phyloP scores from a whole-genome alignment of 768 basidiomycete genomes.

The Strobilomyces echinocephalus region DNA sequence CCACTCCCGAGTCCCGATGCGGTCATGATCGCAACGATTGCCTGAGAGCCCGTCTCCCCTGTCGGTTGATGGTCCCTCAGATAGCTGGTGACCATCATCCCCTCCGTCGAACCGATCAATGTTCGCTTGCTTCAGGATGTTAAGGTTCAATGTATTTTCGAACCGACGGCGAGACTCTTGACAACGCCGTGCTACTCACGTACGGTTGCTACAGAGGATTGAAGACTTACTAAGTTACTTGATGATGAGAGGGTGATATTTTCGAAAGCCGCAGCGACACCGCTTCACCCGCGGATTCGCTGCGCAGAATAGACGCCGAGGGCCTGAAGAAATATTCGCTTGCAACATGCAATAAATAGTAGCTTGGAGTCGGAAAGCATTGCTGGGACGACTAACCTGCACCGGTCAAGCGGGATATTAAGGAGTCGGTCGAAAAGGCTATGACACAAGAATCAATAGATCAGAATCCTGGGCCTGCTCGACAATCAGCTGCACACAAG shows the following conservation, averaged over 20 bases:
- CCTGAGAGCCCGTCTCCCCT: background rate
- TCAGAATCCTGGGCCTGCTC: background rate
- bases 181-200: background rate
- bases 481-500: background rate
- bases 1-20: background rate
- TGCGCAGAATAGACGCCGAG: background rate
- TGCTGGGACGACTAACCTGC: background rate
- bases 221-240: background rate
- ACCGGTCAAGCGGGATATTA: background rate
- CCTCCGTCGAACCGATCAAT: background rate
- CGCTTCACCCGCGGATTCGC: slow-evolving; percentile 8
- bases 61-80: background rate
- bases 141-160: background rate
- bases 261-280: slow-evolving; percentile 4
- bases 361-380: background rate
- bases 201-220: background rate
- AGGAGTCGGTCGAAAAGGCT: background rate
- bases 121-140: background rate
- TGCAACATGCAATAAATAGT: background rate
- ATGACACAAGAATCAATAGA: background rate
- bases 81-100: background rate
- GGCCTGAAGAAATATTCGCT: background rate
- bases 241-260: background rate
- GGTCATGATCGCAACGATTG: background rate
- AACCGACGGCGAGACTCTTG: background rate